Base-by-base conservation (phyloP, 495 filamentous ascomycete genomes). In the Bacidia gigantensis region DNA sequence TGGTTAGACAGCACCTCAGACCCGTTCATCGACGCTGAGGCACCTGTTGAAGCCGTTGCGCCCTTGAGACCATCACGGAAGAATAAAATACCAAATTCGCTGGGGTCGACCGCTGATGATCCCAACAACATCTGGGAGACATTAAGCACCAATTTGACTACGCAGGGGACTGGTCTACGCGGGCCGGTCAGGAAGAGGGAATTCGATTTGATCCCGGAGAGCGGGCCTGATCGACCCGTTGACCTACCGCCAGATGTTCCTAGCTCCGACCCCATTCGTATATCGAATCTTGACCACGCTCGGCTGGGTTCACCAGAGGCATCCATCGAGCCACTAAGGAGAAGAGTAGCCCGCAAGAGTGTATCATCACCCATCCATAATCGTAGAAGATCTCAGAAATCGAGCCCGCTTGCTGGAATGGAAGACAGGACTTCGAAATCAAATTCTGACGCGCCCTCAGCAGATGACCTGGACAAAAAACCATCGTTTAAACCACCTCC, bases 1-100 rank as follows among this genome's bases (percentile, higher is more conserved):
- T 89, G 85, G 85, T 66, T 89, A 26, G 81, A 81, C 46, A 73
- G 72, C 21, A 87, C 83, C 1, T 71, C 78, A 11, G 85, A 89
- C 57, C 84, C 85, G 7, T 87, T 88, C 56, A 58, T 84, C 20
- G 81, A 86, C 20, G 55, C 67, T 26, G 63, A 62, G 25, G 50
- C 63, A 14, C 62, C 69, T 29, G 65, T 63, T 21, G 71, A 75
- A 29, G 64, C 72, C 20, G 70, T 74, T 18, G 66, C 67, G 23
- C 64, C 75, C 3, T 35, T 60, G 32, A 51, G 57, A 46, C 50
- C 58, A n/a, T 53, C 61, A 45, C 43, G 46, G 55, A 54, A 23
- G 56, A 56, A 43, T 55, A 51, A 23, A 40, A 53, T 58, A 41
- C 51, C 26, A 10, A 46, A 38, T 50, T 53, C 11, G 25, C 18